Conservation (phyloP, 305 asterid species). For the Lippia alba region DNA sequence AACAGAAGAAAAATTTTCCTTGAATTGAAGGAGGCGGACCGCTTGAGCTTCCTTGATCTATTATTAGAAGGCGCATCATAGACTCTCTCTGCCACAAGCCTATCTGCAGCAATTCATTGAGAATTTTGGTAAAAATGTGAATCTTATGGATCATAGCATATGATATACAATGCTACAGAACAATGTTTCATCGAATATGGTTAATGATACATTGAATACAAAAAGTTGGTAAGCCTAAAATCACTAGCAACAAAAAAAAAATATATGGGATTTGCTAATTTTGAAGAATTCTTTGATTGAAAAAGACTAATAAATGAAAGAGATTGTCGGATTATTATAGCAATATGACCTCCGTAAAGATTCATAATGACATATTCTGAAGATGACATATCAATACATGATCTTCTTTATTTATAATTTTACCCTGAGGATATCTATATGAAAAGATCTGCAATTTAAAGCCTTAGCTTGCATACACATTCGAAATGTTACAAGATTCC, state of each 20-base stretch:
- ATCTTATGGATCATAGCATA: constrained; percentile 5
- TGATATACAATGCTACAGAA: constrained; percentile 17
- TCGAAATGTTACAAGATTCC: background rate
- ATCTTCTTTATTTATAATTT: too few relatives aligned
- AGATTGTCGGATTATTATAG: too few relatives aligned
- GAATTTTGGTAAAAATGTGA: constrained; percentile 31
- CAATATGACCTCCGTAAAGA: too few relatives aligned
- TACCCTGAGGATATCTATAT: too few relatives aligned
- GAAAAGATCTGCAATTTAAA: background rate
- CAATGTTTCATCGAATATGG: constrained; percentile 22
- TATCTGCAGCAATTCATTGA: constrained; percentile 48
- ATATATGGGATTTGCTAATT: background rate
- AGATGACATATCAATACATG: too few relatives aligned
- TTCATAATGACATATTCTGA: too few relatives aligned
- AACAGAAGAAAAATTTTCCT: constrained; percentile 80
- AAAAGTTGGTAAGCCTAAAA: background rate
- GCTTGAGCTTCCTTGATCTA: constrained; percentile 81
- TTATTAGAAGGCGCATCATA: constrained; percentile 50
- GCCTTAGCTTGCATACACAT: constrained; percentile 8
- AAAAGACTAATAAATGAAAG: too few relatives aligned
- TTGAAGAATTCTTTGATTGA: too few relatives aligned
- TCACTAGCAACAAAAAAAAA: background rate
- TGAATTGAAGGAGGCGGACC: constrained; percentile 75
- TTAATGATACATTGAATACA: background rate
- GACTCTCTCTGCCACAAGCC: constrained; percentile 50